Conservation (phyloP, 1,139 yeast species). For the Taphrina confusa region DNA sequence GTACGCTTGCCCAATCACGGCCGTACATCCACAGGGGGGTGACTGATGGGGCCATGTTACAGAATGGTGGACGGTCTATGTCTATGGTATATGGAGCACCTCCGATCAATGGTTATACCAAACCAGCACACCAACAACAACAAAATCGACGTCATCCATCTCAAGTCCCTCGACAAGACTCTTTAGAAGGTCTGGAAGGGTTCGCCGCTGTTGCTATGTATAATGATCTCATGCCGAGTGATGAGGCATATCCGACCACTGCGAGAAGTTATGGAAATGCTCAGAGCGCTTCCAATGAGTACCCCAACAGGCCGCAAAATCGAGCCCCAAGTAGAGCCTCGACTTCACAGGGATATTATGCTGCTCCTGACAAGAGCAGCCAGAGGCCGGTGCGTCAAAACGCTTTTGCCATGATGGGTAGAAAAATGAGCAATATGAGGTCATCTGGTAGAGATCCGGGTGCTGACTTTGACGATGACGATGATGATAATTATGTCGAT, state of each 20-base stretch:
- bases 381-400: conserved; percentile 11
- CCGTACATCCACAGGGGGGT: background rate
- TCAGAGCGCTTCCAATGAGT: background rate
- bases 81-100: conserved; percentile 30
- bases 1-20: conserved; percentile 14
- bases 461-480: conserved; percentile 29
- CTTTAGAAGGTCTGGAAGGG: conserved; percentile 39
- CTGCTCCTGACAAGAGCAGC: background rate
- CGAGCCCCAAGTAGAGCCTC: conserved; percentile 11
- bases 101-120: conserved; percentile 31
- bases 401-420: conserved; percentile 22
- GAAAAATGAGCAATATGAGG: conserved; percentile 29
- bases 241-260: conserved; percentile 26
- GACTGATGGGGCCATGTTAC: conserved; percentile 5
- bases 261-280: background rate
- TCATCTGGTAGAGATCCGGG: conserved; percentile 9
- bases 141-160: conserved; percentile 1
- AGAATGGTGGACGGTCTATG: conserved; percentile 20
- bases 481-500: conserved; percentile 27
- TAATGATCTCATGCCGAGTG: conserved; percentile 23
- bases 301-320: conserved; percentile 2
- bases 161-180: conserved; percentile 35
- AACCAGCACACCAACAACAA: conserved; percentile 14
- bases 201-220: conserved; percentile 41
- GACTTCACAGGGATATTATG: conserved; percentile 16